Evolutionary conservation across 768 basidiomycete species (phyloP).

Genomic region (Mycena vitilis): DNA sequence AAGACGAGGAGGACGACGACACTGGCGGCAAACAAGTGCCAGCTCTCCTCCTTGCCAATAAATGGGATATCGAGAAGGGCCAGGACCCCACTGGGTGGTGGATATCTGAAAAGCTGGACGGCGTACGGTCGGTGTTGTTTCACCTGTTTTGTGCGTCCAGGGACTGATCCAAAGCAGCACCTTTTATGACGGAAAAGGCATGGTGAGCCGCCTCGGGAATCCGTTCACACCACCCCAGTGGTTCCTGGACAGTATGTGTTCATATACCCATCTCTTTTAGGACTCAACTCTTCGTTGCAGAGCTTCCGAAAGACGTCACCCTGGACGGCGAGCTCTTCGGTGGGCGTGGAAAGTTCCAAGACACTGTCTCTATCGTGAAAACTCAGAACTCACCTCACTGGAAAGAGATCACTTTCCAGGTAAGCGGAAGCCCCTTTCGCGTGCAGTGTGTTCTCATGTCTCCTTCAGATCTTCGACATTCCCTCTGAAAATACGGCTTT

Average conservation of each 20-base stretch:
- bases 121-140: conserved; percentile 59
- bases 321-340: conserved; percentile 72
- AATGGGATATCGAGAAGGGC: conserved; percentile 67
- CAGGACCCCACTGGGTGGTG: conserved; percentile 70
- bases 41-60: conserved; percentile 63
- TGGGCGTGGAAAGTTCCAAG: conserved; percentile 67
- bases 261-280: neutral
- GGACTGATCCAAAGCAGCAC: conserved; percentile 47
- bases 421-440: conserved; percentile 37
- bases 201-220: conserved; percentile 70
- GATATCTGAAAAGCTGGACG: conserved; percentile 73
- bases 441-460: neutral
- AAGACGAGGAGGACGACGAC: conserved; percentile 42
- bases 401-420: conserved; percentile 67
- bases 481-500: conserved; percentile 62
- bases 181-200: conserved; percentile 63
- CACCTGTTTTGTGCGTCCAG: neutral
- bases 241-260: conserved; percentile 64
- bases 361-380: conserved; percentile 70
- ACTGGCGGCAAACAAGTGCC: conserved; percentile 51
- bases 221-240: conserved; percentile 67
- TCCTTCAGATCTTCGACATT: conserved; percentile 64
- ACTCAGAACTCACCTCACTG: conserved; percentile 68
- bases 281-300: conserved; percentile 40
- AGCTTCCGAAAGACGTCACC: conserved; percentile 64